Conservation (phyloP, 1,139 yeast genomes). For the Magnusiomyces paraingens region DNA sequence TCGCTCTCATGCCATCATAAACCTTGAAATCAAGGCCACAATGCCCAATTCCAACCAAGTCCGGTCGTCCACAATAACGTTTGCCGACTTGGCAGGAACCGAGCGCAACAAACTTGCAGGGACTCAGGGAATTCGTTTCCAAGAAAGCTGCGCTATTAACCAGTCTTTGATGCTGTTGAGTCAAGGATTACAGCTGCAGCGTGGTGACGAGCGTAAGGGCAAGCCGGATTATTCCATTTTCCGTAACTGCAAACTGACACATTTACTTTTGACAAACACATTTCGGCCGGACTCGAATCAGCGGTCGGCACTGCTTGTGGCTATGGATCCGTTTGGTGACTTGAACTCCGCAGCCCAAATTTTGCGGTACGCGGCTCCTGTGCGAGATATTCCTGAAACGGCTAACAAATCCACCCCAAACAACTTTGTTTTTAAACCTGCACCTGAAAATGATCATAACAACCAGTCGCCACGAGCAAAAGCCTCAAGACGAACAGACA, state of each 20-base stretch:
- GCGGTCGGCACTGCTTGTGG: slow-evolving; percentile 39
- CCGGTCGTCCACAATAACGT: slow-evolving; percentile 28
- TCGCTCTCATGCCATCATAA: slow-evolving; percentile 38
- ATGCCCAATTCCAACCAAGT: slow-evolving; percentile 7
- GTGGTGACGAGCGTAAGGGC: slow-evolving; percentile 23
- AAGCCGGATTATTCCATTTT: slow-evolving; percentile 28
- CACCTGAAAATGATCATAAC: too few relatives aligned
- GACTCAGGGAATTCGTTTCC: slow-evolving; percentile 39
- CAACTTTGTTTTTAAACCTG: neutral
- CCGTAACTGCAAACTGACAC: slow-evolving; percentile 43
- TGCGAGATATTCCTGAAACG: slow-evolving; percentile 24
- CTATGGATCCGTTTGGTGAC: slow-evolving; percentile 58
- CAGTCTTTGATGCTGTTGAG: slow-evolving; percentile 44
- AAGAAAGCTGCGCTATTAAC: slow-evolving; percentile 44
- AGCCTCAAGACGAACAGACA: too few relatives aligned
- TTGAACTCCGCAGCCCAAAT: slow-evolving; percentile 53
- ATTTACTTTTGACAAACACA: slow-evolving; percentile 42
- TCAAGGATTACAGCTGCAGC: slow-evolving; percentile 39
- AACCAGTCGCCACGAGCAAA: too few relatives aligned
- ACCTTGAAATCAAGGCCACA: slow-evolving; percentile 30
- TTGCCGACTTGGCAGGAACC: slow-evolving; percentile 48
- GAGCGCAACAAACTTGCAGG: slow-evolving; percentile 43
- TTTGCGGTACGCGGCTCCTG: slow-evolving; percentile 37
- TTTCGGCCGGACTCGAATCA: slow-evolving; percentile 33
- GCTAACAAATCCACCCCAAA: neutral